These are phyloP conservation scores for Leishmania amazonensis DNA, from an alignment of 208 protist genomes.

Conservation along the genomic window DNA sequence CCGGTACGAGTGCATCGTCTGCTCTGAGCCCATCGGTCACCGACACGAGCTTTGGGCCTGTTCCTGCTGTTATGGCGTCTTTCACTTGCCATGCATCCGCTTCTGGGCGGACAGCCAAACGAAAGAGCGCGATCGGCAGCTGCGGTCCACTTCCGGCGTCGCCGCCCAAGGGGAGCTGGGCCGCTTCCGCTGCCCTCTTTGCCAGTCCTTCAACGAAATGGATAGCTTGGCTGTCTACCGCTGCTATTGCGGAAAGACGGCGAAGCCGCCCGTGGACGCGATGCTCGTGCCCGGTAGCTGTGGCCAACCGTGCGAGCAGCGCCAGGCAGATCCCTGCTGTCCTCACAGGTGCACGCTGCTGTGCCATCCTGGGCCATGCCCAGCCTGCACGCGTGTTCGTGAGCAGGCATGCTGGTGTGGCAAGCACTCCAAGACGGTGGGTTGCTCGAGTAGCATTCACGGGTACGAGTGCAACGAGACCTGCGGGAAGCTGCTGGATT, in stretches of 20 bases:
- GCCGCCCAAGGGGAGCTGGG: slow-evolving; percentile 21
- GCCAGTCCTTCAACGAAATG: slow-evolving; percentile 40
- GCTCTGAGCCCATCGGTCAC: slow-evolving; percentile 56
- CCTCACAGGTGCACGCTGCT: slow-evolving; percentile 73
- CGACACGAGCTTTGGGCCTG: slow-evolving; percentile 67
- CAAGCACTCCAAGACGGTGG: slow-evolving; percentile 58
- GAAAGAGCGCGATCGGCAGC: slow-evolving; percentile 52
- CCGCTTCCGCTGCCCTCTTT: slow-evolving; percentile 78
- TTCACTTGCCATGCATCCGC: slow-evolving; percentile 73
- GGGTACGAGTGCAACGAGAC: slow-evolving; percentile 77
- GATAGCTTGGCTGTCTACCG: slow-evolving; percentile 34
- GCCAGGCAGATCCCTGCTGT: slow-evolving; percentile 57
- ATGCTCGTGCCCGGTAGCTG: slow-evolving; percentile 82
- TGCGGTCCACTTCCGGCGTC: slow-evolving; percentile 24
- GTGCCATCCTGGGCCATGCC: slow-evolving; percentile 86
- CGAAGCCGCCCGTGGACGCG: slow-evolving; percentile 52
- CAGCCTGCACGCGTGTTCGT: slow-evolving; percentile 62
- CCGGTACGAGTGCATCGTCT: slow-evolving; percentile 74
- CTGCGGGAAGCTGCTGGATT: slow-evolving; percentile 76
- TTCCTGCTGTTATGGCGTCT: slow-evolving; percentile 63
- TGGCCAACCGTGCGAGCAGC: slow-evolving; percentile 65
- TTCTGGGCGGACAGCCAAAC: slow-evolving; percentile 56
- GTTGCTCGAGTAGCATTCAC: slow-evolving; percentile 71
- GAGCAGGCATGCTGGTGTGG: slow-evolving; percentile 85
- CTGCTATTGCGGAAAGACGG: slow-evolving; percentile 85